Evolutionary conservation across 441 rosid genomes (phyloP).

Genomic region (Gossypium lobatum): DNA sequence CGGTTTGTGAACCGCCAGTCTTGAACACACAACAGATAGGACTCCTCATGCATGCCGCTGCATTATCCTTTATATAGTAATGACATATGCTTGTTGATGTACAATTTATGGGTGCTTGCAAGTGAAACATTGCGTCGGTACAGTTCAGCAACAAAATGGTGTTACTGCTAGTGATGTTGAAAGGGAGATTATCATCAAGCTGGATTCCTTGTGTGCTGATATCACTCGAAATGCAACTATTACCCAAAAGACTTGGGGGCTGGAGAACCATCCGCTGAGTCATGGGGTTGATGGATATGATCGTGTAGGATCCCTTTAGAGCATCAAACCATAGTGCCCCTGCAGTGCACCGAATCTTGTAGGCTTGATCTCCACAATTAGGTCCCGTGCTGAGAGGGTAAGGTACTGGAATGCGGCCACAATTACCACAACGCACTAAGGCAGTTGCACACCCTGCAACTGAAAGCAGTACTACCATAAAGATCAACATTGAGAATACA

Average conservation of each 20-base stretch:
- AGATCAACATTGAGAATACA: not conserved
- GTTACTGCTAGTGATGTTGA: slow-evolving; percentile 37
- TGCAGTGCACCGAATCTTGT: slow-evolving; percentile 30
- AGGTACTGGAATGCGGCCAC: slow-evolving; percentile 37
- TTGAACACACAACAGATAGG: slow-evolving; percentile 38
- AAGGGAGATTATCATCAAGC: slow-evolving; percentile 35
- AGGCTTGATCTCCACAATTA: slow-evolving; percentile 35
- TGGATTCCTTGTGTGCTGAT: slow-evolving; percentile 27
- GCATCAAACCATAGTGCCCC: slow-evolving; percentile 30
- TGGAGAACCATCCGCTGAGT: slow-evolving; percentile 30
- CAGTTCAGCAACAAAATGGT: slow-evolving; percentile 39
- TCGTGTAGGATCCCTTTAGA: slow-evolving; percentile 28
- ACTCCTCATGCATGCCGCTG: slow-evolving; percentile 27
- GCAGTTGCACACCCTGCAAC: not conserved
- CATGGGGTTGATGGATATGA: slow-evolving; percentile 30
- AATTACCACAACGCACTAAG: slow-evolving; percentile 25
- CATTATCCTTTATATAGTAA: slow-evolving; percentile 34
- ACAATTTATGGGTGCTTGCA: slow-evolving; percentile 38
- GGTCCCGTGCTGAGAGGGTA: slow-evolving; percentile 39
- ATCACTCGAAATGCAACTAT: slow-evolving; percentile 31
- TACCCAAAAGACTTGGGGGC: slow-evolving; percentile 25
- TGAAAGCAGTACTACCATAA: slow-evolving; percentile 5
- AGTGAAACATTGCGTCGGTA: slow-evolving; percentile 26
- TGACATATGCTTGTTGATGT: slow-evolving; percentile 35
- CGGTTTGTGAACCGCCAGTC: slow-evolving; percentile 32